Percentiles rank a stretch among this genome's conserved stretches.
Conservation (phyloP, 1,284 basidiomycete species). For the Sanguinoderma infundibulare region DNA sequence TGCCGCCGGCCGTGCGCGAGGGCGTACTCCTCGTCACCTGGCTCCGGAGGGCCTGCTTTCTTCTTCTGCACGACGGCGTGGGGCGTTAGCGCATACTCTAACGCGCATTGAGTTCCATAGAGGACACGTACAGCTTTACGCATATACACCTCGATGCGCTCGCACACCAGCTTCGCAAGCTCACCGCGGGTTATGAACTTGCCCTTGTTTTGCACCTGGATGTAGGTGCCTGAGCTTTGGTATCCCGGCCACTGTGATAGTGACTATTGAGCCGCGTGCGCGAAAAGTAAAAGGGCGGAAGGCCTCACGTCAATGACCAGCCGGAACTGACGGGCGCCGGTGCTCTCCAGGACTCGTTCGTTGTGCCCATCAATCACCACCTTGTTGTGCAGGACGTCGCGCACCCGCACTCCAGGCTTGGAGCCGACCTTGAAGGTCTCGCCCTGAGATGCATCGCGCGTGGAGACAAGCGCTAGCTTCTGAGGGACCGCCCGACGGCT, state of each 20-base stretch:
- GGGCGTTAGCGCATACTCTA: neutral
- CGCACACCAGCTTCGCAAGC: conserved; percentile 20
- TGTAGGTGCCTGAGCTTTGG: conserved; percentile 17
- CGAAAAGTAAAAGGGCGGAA: neutral
- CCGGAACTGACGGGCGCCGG: conserved; percentile 24
- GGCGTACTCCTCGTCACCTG: conserved; percentile 11
- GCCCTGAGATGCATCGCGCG: neutral
- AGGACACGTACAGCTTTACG: neutral
- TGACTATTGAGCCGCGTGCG: neutral
- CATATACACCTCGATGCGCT: conserved; percentile 14
- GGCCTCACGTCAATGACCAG: conserved; percentile 24
- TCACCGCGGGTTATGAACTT: conserved; percentile 20
- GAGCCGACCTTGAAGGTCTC: conserved; percentile 18
- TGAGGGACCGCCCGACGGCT: conserved; percentile 18
- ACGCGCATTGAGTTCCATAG: too few relatives aligned
- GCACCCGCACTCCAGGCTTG: conserved; percentile 22
- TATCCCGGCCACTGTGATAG: conserved; percentile 29
- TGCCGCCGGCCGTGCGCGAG: conserved; percentile 7
- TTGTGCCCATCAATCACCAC: conserved; percentile 11
- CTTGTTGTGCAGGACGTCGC: conserved; percentile 16
- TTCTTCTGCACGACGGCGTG: conserved; percentile 7
- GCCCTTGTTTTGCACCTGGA: conserved; percentile 16
- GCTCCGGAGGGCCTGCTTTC: neutral
- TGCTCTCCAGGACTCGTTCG: conserved; percentile 21
- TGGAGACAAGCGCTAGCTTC: conserved; percentile 3